Evolutionary conservation across 257 asterid genomes (phyloP).

Genomic region (Anisodus acutangulus): DNA sequence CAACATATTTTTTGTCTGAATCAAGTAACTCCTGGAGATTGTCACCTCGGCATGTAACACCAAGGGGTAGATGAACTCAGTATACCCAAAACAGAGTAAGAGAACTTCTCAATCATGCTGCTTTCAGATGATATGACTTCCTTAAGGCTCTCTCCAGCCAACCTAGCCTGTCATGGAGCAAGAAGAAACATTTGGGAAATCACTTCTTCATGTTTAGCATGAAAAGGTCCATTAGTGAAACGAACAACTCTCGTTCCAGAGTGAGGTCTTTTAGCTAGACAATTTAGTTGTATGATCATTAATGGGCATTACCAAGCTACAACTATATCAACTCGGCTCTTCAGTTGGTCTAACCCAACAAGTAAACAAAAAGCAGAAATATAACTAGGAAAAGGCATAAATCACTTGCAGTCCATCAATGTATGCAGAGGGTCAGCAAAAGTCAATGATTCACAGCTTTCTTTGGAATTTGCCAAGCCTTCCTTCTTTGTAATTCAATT

Average conservation of each 20-base stretch:
- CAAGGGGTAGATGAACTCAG: conserved; percentile 56
- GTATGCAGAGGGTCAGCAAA: not conserved
- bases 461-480: conserved; percentile 12
- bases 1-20: conserved; percentile 44
- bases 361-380: not conserved
- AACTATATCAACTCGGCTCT: conserved; percentile 9
- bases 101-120: conserved; percentile 52
- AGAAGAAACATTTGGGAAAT: conserved; percentile 28
- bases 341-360: not conserved
- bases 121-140: conserved; percentile 58
- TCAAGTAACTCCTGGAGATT: conserved; percentile 69
- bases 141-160: conserved; percentile 62
- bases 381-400: conserved; percentile 12
- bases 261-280: not conserved
- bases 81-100: conserved; percentile 74
- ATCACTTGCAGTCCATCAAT: conserved; percentile 11
- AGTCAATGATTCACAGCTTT: not conserved
- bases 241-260: not conserved
- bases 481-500: not conserved
- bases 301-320: conserved; percentile 15
- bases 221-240: not conserved
- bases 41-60: conserved; percentile 57
- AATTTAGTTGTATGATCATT: not conserved
- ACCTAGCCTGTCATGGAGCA: conserved; percentile 50
- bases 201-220: conserved; percentile 2